phyloP scores from a whole-genome alignment of 148 eudicot genomes.

The Salicornia ramosissima region DNA sequence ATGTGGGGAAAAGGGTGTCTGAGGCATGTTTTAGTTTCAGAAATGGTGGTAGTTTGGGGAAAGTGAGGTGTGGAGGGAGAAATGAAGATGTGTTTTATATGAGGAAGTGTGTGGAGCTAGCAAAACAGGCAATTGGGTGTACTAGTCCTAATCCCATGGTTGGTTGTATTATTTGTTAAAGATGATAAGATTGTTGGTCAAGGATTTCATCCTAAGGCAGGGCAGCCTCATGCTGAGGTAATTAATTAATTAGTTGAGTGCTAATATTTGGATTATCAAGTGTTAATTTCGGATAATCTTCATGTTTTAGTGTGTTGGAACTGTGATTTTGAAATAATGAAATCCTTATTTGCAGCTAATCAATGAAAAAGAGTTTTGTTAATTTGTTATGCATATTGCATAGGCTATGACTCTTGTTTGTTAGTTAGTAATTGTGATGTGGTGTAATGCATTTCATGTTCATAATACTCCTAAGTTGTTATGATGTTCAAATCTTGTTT shows the following conservation, averaged over 20 bases:
- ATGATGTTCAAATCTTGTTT: not conserved
- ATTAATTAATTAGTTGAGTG: not conserved
- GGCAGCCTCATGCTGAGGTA: conserved; percentile 99
- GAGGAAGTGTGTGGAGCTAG: conserved; percentile 75
- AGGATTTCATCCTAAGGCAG: conserved; percentile 98
- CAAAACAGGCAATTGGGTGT: conserved; percentile 68
- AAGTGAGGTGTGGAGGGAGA: conserved; percentile 26
- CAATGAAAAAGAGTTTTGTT: not conserved
- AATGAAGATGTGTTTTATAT: conserved; percentile 68
- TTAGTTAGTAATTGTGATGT: not conserved
- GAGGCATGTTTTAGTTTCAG: conserved; percentile 16
- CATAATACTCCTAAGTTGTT: too few relatives aligned
- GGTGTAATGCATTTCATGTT: not conserved
- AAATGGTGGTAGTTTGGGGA: conserved; percentile 25
- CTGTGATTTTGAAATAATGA: not conserved
- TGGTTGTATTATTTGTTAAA: conserved; percentile 86
- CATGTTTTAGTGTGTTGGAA: conserved; percentile 2
- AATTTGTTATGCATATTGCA: too few relatives aligned
- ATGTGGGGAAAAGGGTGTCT: conserved; percentile 30
- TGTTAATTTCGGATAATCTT: not conserved
- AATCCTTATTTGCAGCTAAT: not conserved
- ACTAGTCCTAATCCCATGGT: conserved; percentile 99
- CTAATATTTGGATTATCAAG: not conserved
- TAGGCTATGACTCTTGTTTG: not conserved
- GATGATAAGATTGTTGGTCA: conserved; percentile 84